Conservation (phyloP, 495 filamentous ascomycete genomes). For the Xylaria curta region DNA sequence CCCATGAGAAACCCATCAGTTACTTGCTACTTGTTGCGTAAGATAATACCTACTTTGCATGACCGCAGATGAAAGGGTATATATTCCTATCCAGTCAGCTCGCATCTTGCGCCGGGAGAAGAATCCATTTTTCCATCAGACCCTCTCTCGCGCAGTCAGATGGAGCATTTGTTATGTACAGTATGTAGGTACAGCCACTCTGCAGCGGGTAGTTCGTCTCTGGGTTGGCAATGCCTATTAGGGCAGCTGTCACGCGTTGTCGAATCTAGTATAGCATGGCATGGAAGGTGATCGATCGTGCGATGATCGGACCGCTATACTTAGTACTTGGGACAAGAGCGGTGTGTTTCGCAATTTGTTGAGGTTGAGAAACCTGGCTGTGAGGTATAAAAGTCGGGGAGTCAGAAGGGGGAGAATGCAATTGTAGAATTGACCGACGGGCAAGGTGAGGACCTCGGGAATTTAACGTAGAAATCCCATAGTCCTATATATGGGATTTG, state of each 20-base stretch:
- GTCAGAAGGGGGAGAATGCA: background rate
- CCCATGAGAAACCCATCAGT: background rate
- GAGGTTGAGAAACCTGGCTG: background rate
- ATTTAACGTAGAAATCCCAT: background rate
- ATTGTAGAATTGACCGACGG: background rate
- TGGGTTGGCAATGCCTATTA: background rate
- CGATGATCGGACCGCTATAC: conserved; percentile 13
- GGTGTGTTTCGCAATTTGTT: conserved; percentile 27
- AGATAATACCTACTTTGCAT: background rate
- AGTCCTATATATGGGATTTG: background rate
- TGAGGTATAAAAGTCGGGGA: background rate
- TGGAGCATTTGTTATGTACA: background rate
- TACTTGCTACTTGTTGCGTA: background rate
- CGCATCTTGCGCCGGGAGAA: background rate
- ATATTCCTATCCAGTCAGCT: background rate
- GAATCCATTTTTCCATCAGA: conserved; percentile 5
- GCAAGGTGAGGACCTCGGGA: background rate
- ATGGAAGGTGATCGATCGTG: background rate
- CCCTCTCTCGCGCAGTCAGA: conserved; percentile 4
- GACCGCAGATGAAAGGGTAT: conserved; percentile 2
- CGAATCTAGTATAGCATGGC: conserved; percentile 16
- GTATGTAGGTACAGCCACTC: background rate
- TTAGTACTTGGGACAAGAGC: background rate
- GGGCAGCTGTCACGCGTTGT: conserved; percentile 18
- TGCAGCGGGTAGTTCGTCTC: conserved; percentile 3